Evolutionary conservation across 1,139 yeast species (phyloP), one percentile per base, ranked within the genome.

Genomic region (Sugiyamaella japonica): DNA sequence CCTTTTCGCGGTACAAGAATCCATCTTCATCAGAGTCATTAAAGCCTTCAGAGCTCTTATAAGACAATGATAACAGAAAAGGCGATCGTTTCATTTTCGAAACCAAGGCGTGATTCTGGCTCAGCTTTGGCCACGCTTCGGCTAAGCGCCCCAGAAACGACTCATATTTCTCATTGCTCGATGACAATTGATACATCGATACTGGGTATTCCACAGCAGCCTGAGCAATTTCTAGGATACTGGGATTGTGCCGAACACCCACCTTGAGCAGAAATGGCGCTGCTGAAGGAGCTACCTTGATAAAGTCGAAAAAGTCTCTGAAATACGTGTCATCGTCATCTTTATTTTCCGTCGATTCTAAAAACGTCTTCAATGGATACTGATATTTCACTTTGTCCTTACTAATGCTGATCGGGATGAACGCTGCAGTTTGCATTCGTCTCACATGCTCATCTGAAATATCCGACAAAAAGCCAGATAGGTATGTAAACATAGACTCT

Each of bases 241-340:
- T 63, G 0, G 77, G 78, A 37, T 65, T 61, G 23, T 67, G 66
- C 9, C 73, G 59, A 3, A 73, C 72, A 1, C 77, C 77, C 9
- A 72, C 60, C 12, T 57, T 55, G 7, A 59, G 57, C 43, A 73
- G 58, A 56, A 74, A 74, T 1, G 73, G 70, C 10, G 59, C 58
- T 1, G 70, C 67, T 3, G 62, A 55, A 1, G 60, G 54, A 1
- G 69, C 60, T 45, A 66, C 58, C n/a, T 54, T 48, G 32, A 66
- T 63, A 56, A 63, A 69, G 48, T 66, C 68, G 52, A 71, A 70
- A 50, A 70, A 64, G 23, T 62, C 63, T n/a, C 58, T 57, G 54
- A 63, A 67, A 47, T 68, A 64, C 17, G 57, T 41, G 16, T 61
- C 60, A 7, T 51, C 60, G 7, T 50, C 52, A 10, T 49, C 60